phyloP scores from a whole-genome alignment of 1,139 yeast species.

The Protomyces gravidus region DNA sequence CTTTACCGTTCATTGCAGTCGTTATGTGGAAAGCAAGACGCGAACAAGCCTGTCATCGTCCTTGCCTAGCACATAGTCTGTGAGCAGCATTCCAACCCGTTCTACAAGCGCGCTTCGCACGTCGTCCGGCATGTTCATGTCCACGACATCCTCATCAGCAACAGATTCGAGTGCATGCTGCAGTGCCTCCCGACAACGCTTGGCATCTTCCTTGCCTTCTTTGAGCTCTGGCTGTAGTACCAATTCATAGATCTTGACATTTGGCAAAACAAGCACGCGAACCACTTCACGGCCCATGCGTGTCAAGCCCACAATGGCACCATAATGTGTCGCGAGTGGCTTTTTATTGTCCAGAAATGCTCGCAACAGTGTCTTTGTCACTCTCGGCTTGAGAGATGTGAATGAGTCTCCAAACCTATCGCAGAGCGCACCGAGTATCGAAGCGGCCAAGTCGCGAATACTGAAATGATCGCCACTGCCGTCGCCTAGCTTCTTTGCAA shows the following conservation, averaged over 20 bases:
- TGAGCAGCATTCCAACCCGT: constrained; percentile 15
- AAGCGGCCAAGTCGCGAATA: constrained; percentile 83
- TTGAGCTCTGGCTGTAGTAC: constrained; percentile 44
- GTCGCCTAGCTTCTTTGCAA: constrained; percentile 84
- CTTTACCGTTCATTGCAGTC: not conserved
- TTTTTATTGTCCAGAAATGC: constrained; percentile 78
- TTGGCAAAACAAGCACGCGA: constrained; percentile 77
- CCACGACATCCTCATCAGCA: not conserved
- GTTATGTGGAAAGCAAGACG: constrained; percentile 12
- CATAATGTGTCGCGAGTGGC: constrained; percentile 86
- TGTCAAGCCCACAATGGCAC: constrained; percentile 78
- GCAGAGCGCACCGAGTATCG: constrained; percentile 71
- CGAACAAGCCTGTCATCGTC: constrained; percentile 10
- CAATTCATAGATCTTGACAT: constrained; percentile 72
- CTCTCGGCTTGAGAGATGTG: constrained; percentile 86
- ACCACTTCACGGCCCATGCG: constrained; percentile 86
- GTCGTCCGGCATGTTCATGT: not conserved
- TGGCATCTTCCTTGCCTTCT: constrained; percentile 32
- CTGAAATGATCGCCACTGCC: constrained; percentile 39
- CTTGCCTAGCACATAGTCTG: constrained; percentile 18
- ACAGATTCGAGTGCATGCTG: constrained; percentile 10
- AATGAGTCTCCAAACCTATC: constrained; percentile 78
- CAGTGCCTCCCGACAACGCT: constrained; percentile 26
- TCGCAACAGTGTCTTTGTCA: constrained; percentile 82
- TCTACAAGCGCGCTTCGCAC: constrained; percentile 1